A percentile compares a stretch with the other conserved stretches of the same genome.
Conservation (phyloP, 352 stramenopile genomes). For the Pythium chondricola region DNA sequence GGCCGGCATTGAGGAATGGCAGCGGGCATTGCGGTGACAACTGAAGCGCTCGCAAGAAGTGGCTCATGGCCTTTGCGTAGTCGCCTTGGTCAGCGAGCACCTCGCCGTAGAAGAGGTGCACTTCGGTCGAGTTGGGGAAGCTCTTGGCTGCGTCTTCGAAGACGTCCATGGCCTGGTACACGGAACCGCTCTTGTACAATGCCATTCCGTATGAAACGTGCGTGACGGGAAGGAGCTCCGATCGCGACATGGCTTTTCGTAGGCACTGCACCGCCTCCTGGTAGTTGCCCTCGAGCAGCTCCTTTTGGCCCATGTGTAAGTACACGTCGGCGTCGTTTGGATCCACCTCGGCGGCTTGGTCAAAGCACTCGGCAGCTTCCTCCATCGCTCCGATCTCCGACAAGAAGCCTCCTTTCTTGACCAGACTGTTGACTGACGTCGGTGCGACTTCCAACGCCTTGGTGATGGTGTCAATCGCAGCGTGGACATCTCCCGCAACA, state of each 20-base stretch:
- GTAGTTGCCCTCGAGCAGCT: slow-evolving; percentile 75
- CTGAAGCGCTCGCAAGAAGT: slow-evolving; percentile 65
- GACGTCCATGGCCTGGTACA: slow-evolving; percentile 77
- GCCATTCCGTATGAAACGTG: slow-evolving; percentile 84
- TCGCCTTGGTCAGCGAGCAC: slow-evolving; percentile 77
- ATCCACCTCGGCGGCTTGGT: slow-evolving; percentile 59
- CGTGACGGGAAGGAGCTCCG: slow-evolving; percentile 62
- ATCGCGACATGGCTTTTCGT: slow-evolving; percentile 66
- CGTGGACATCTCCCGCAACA: slow-evolving; percentile 67
- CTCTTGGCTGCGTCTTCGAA: slow-evolving; percentile 58
- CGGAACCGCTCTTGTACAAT: slow-evolving; percentile 79
- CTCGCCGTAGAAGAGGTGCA: slow-evolving; percentile 80
- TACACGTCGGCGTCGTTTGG: slow-evolving; percentile 73
- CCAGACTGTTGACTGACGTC: slow-evolving; percentile 50
- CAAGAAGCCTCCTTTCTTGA: slow-evolving; percentile 82
- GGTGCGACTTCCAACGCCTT: slow-evolving; percentile 50
- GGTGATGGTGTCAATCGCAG: slow-evolving; percentile 56
- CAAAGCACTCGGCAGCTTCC: slow-evolving; percentile 55
- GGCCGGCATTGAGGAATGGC: slow-evolving; percentile 78
- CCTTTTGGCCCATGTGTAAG: slow-evolving; percentile 75
- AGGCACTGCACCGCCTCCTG: slow-evolving; percentile 63
- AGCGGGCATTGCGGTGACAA: slow-evolving; percentile 71
- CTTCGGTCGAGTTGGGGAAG: slow-evolving; percentile 68
- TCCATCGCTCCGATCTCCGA: slow-evolving; percentile 64
- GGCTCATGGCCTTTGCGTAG: slow-evolving; percentile 74